Percentiles rank a stretch among this genome's conserved stretches.
These are phyloP conservation scores for Boletellus deceptivus DNA, from an alignment of 1,284 basidiomycete species.

Conservation along the genomic window DNA sequence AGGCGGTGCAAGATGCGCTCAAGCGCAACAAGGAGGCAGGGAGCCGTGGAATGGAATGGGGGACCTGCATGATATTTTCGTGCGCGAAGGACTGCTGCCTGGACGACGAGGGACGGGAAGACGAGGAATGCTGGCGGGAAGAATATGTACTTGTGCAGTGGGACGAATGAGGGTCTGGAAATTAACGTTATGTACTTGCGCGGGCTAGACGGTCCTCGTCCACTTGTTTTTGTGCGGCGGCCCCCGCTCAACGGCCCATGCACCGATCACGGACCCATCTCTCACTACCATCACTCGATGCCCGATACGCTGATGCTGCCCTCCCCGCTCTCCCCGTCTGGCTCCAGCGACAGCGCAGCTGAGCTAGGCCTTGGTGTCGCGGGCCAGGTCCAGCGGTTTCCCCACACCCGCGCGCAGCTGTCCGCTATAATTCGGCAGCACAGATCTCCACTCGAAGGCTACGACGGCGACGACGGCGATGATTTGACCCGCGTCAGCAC, in stretches of 20 bases:
- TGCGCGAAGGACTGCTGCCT: slow-evolving; percentile 71
- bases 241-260: slow-evolving; percentile 24
- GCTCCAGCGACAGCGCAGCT: slow-evolving; percentile 19
- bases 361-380: slow-evolving; percentile 16
- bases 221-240: slow-evolving; percentile 19
- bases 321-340: slow-evolving; percentile 8
- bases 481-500: slow-evolving; percentile 52
- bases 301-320: slow-evolving; percentile 28
- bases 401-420: slow-evolving; percentile 77
- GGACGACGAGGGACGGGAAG: slow-evolving; percentile 39
- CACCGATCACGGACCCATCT: slow-evolving; percentile 21
- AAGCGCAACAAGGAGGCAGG: slow-evolving; percentile 42
- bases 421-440: slow-evolving; percentile 67
- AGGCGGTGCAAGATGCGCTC: slow-evolving; percentile 51
- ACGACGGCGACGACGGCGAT: slow-evolving; percentile 60
- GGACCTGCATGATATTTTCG: slow-evolving; percentile 78
- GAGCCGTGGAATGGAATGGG: slow-evolving; percentile 75
- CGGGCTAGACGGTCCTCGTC: slow-evolving; percentile 8
- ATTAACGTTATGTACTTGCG: slow-evolving; percentile 26
- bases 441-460: slow-evolving; percentile 48
- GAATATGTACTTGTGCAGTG: slow-evolving; percentile 74
- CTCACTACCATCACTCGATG: slow-evolving; percentile 23
- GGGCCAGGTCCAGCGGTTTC: slow-evolving; percentile 50
- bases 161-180: slow-evolving; percentile 43
- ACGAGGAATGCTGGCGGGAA: slow-evolving; percentile 64